These are phyloP conservation scores for Stemphylium vesicarium DNA, from an alignment of 2,329 filamentous ascomycete genomes.

Conservation along the genomic window DNA sequence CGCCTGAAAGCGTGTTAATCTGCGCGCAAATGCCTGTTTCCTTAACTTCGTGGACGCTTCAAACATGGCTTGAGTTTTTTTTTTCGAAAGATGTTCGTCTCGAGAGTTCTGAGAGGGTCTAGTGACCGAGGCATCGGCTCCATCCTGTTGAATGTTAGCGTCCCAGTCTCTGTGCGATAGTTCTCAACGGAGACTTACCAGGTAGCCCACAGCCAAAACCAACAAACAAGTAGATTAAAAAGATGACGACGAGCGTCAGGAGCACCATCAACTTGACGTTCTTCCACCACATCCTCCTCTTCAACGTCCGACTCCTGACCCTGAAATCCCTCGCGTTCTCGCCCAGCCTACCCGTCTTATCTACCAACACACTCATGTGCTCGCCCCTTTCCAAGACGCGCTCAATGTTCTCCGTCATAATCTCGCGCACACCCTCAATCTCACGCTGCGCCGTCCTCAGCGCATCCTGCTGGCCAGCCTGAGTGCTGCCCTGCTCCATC, in stretches of 20 bases:
- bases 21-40: background rate
- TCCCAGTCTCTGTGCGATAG: background rate
- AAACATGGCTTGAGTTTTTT: background rate
- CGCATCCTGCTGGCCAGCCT: slow-evolving; percentile 74
- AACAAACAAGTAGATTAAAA: slow-evolving; percentile 73
- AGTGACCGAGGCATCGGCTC: slow-evolving; percentile 46
- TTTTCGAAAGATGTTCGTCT: background rate
- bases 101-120: background rate
- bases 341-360: slow-evolving; percentile 93
- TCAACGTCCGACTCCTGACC: slow-evolving; percentile 81
- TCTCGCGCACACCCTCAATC: slow-evolving; percentile 89
- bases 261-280: slow-evolving; percentile 94
- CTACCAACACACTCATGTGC: slow-evolving; percentile 89
- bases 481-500: slow-evolving; percentile 81
- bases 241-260: slow-evolving; percentile 72
- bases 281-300: slow-evolving; percentile 99
- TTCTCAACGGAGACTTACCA: slow-evolving; percentile 37
- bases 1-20: background rate
- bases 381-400: slow-evolving; percentile 84
- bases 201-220: slow-evolving; percentile 76
- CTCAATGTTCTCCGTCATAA: slow-evolving; percentile 97
- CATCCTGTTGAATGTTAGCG: slow-evolving; percentile 41
- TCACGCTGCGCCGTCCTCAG: slow-evolving; percentile 83
- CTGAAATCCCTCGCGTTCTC: slow-evolving; percentile 90
- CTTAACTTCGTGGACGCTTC: background rate